Evolutionary conservation across 306 rosid genomes (phyloP), one percentile per base, ranked within the genome.

Genomic region (Heteromeles arbutifolia): DNA sequence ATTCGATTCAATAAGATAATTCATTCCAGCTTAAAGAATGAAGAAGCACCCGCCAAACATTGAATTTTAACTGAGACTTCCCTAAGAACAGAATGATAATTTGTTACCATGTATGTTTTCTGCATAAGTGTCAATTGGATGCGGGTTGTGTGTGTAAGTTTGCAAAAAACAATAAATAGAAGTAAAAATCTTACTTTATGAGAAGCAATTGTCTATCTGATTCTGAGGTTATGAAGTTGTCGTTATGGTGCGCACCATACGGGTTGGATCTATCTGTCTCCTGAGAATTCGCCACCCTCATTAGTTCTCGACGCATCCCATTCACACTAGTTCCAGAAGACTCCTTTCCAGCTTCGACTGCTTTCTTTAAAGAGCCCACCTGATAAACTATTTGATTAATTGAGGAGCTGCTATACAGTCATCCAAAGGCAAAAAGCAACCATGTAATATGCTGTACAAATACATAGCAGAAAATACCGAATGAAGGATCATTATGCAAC

Each of bases 201-300:
- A 92, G 97, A 85, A 96, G 99, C 88, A 88, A 76, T 78, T 92
- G 98, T 77, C 94, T 87, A 75, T 96, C 98, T 29, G 98, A 96
- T 82, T 92, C 99, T 37, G 99, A 96, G 41, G 92, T 79, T 74
- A 96, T 92, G 82, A 90, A 84, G 82, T 92, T 97, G 26, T 92
- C 97, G 62, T 79, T 86, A 70, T 84, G 86, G 56, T 81, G 82
- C 56, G 90, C 78, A 73, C 77, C n/a, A 69, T 88, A 90, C 26
- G 82, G 85, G 87, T 84, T 75, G 78, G 91, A 79, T 65, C 84
- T 61, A 43, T 86, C 80, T 58, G 82, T 70, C 84, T 88, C 92
- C 72, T 87, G 88, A 54, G 86, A 77, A 84, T 84, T 80, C 5
- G 97, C 91, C 82, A 89, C 79, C 86, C 98, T 92, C 99, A 96